Conservation (phyloP, 176 grass and related monocot species). For the Bromus sterilis region DNA sequence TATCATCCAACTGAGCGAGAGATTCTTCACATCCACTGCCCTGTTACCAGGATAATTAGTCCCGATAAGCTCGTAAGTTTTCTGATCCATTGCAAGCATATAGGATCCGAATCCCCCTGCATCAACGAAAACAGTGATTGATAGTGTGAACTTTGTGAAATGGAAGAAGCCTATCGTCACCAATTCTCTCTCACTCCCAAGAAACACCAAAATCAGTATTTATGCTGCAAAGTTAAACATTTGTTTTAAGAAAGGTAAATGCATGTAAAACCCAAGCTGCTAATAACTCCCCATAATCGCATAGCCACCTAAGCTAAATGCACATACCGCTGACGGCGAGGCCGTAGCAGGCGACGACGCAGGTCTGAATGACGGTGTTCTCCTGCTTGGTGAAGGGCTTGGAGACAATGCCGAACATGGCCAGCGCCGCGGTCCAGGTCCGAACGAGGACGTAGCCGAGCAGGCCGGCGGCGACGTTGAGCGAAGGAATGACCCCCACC, state of each 20-base stretch:
- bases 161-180: background rate
- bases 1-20: conserved; percentile 76
- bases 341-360: conserved; percentile 78
- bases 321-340: conserved; percentile 62
- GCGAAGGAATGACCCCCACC: conserved; percentile 56
- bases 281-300: background rate
- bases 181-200: background rate
- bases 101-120: conserved; percentile 74
- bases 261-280: background rate
- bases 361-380: conserved; percentile 83
- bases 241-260: background rate
- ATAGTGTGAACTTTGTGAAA: background rate
- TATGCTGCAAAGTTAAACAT: background rate
- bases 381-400: conserved; percentile 80
- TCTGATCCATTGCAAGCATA: conserved; percentile 85
- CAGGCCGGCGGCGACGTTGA: conserved; percentile 58
- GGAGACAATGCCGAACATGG: conserved; percentile 21
- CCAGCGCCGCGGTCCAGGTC: conserved; percentile 40
- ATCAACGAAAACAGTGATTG: background rate
- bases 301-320: background rate
- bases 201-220: background rate
- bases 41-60: conserved; percentile 79
- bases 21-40: conserved; percentile 79
- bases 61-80: conserved; percentile 80
- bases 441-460: conserved; percentile 58